Evolutionary conservation across 1,284 basidiomycete genomes (phyloP), one percentile per base, ranked within the genome.

Genomic region (Amylostereum areolatum): DNA sequence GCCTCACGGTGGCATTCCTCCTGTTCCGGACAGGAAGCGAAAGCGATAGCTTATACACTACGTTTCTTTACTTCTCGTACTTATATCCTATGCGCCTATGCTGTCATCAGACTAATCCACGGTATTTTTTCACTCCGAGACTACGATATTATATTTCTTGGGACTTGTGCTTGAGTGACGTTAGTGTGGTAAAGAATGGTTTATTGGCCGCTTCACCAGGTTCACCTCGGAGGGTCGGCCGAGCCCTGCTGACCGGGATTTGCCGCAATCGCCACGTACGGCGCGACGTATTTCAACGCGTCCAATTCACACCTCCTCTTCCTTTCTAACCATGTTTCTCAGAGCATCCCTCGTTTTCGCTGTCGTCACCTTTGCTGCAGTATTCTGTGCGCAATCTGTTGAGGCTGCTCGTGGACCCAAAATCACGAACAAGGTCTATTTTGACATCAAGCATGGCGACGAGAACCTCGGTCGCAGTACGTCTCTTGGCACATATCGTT

Each of bases 391-490:
- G 32, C 80, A 78, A 61, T 77, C 75, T 44, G 86, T 71, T 18
- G 85, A 88, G 59, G 86, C 85, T n/a, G 77, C 76, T 11, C 89
- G 86, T 58, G 82, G 84, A 12, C 93, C 93, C 12, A 83, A 79
- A 71, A 85, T 97, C 62, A 95, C 93, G 45, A 72, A 90, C 80
- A 92, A 88, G 71, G 88, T 97, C 61, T 97, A 84, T 77, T 97
- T 97, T 62, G 93, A 97, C 69, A 85, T 97, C 54, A 83, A 88
- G 61, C 92, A 96, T 68, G 92, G 91, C 30, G 90, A 86, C 65
- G 75, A 88, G 67, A 73, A 83, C 45, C 53, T 97, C 33, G 94
- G 94, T 52, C 81, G 92, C 54, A 75, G 89, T 91, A 60, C 58
- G 85, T 78, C 48, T 49, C 32, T 57, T 55, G 35, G 58, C 42